These are phyloP conservation scores for Gossypium arboreum DNA, from an alignment of 345 rosid genomes.

Conservation along the genomic window DNA sequence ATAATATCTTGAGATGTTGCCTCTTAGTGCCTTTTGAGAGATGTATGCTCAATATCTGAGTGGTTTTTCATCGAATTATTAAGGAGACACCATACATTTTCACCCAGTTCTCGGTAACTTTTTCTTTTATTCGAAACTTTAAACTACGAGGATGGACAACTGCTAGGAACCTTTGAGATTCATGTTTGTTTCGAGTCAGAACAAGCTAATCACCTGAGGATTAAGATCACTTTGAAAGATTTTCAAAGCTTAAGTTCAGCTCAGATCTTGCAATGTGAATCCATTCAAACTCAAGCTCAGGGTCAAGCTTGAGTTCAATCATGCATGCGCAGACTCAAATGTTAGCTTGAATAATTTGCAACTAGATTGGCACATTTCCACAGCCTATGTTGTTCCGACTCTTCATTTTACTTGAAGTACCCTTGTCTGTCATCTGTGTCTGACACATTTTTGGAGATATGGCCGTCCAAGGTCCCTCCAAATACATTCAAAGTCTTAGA, in stretches of 20 bases:
- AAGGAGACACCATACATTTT: background rate
- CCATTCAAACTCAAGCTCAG: background rate
- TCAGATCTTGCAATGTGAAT: too few species aligned
- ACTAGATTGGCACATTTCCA: background rate
- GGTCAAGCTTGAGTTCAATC: background rate
- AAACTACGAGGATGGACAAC: too few species aligned
- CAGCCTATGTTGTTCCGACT: background rate
- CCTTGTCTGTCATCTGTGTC: too few species aligned
- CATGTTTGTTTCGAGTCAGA: background rate
- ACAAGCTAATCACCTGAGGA: background rate
- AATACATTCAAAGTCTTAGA: too few species aligned
- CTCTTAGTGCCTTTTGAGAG: background rate
- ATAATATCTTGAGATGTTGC: background rate
- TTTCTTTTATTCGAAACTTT: too few species aligned
- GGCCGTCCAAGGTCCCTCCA: too few species aligned
- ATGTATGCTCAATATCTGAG: background rate
- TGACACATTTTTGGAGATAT: too few species aligned
- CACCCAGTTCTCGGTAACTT: background rate
- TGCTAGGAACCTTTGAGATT: background rate
- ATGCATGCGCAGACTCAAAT: background rate
- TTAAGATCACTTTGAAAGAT: too few species aligned
- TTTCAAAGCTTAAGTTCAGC: too few species aligned
- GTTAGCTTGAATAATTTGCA: background rate
- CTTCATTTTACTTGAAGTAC: too few species aligned
- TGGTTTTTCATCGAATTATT: background rate